These are phyloP conservation scores for Hygrophila difformis DNA, from an alignment of 257 asterid genomes.

Conservation along the genomic window DNA sequence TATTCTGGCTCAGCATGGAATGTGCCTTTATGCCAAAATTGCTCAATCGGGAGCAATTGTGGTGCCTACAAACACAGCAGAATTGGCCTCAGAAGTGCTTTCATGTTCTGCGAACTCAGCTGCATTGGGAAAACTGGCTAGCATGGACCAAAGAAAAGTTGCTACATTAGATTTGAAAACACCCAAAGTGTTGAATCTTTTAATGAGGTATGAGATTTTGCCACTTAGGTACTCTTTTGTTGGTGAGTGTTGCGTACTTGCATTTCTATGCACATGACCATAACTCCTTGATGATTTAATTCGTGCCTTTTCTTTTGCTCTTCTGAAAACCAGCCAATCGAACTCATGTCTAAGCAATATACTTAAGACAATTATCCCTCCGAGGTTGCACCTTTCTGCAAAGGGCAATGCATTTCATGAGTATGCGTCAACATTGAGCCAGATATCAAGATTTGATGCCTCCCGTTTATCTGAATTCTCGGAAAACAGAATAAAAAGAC, in stretches of 20 bases:
- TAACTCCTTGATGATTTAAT: conserved; percentile 11
- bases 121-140: conserved; percentile 71
- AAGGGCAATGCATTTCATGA: conserved; percentile 68
- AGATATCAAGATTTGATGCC: conserved; percentile 68
- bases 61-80: conserved; percentile 31
- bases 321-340: conserved; percentile 34
- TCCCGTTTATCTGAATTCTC: conserved; percentile 35
- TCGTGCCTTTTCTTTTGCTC: not conserved
- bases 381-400: conserved; percentile 47
- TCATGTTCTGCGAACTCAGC: conserved; percentile 47
- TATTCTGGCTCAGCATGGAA: conserved; percentile 63
- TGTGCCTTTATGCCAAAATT: conserved; percentile 60
- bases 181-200: conserved; percentile 20
- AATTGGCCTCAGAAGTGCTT: conserved; percentile 75
- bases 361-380: conserved; percentile 52
- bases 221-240: not conserved
- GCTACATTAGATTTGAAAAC: conserved; percentile 17
- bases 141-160: conserved; percentile 22
- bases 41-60: conserved; percentile 32
- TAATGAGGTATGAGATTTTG: conserved; percentile 40
- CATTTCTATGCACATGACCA: too few species aligned
- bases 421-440: conserved; percentile 71
- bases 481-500: conserved; percentile 37
- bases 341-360: conserved; percentile 27
- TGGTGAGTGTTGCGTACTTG: too few species aligned